phyloP scores from a whole-genome alignment of 2,329 filamentous ascomycete genomes.

The Domatiomyces catenatus region DNA sequence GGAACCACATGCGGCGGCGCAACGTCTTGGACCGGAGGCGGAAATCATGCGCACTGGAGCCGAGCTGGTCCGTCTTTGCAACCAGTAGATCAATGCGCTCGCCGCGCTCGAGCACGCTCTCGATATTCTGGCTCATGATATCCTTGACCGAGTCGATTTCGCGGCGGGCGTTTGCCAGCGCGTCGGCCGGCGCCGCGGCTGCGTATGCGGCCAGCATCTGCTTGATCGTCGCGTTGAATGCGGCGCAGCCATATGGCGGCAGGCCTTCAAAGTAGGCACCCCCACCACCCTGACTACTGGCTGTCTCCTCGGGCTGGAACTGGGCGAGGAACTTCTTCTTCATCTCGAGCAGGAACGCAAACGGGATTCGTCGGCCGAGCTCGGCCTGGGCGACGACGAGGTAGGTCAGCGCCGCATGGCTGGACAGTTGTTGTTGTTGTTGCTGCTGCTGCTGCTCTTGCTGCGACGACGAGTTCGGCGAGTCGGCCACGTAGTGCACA shows the following conservation, averaged over 20 bases:
- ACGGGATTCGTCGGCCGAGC: conserved; percentile 75
- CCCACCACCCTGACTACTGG: conserved; percentile 24
- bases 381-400: conserved; percentile 71
- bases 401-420: conserved; percentile 66
- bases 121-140: conserved; percentile 93
- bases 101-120: conserved; percentile 72
- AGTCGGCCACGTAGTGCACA: conserved; percentile 89
- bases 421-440: conserved; percentile 11
- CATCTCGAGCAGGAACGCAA: conserved; percentile 81
- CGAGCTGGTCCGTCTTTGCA: conserved; percentile 88
- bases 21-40: conserved; percentile 71
- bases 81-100: conserved; percentile 88
- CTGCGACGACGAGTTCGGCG: conserved; percentile 48
- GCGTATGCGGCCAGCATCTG: conserved; percentile 71
- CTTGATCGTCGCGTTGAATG: conserved; percentile 69
- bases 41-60: conserved; percentile 79
- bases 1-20: conserved; percentile 98
- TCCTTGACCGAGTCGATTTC: conserved; percentile 88
- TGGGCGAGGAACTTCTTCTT: conserved; percentile 69
- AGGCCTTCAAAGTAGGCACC: conserved; percentile 44
- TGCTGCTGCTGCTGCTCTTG: background rate
- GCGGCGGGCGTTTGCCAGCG: conserved; percentile 63
- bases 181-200: conserved; percentile 62
- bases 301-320: conserved; percentile 50
- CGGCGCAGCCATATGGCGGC: conserved; percentile 77